phyloP scores from a whole-genome alignment of 2,329 filamentous ascomycete species.

The Arthrobotrys pseudoclavata region DNA sequence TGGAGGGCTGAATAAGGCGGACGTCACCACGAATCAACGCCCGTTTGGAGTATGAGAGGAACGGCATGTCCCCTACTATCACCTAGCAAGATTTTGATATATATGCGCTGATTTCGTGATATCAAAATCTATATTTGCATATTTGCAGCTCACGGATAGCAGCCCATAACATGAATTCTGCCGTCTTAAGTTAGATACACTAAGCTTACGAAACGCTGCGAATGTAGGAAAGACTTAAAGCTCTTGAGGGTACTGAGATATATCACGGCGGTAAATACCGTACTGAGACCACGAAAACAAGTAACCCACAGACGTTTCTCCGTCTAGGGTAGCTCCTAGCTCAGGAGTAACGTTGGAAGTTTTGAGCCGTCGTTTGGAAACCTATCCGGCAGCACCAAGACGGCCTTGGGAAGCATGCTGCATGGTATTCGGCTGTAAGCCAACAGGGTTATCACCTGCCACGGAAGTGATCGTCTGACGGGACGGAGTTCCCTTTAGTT shows the following conservation, averaged over 20 bases:
- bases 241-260: background rate
- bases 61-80: background rate
- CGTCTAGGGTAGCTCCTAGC: slow-evolving; percentile 43
- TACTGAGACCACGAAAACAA: slow-evolving; percentile 9
- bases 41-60: slow-evolving; percentile 12
- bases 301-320: slow-evolving; percentile 36
- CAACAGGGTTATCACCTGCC: slow-evolving; percentile 44
- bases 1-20: slow-evolving; percentile 15
- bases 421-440: slow-evolving; percentile 32
- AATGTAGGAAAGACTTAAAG: background rate
- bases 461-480: slow-evolving; percentile 25
- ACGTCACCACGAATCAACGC: slow-evolving; percentile 12
- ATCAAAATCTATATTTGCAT: background rate
- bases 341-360: slow-evolving; percentile 34
- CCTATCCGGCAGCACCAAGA: slow-evolving; percentile 22
- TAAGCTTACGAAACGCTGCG: slow-evolving; percentile 14
- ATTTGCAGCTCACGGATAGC: slow-evolving; percentile 6
- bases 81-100: background rate
- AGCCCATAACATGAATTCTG: slow-evolving; percentile 3
- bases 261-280: slow-evolving; percentile 22
- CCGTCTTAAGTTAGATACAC: slow-evolving; percentile 22
- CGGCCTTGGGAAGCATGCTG: background rate
- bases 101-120: background rate
- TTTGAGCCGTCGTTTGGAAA: slow-evolving; percentile 34
- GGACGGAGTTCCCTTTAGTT: slow-evolving; percentile 29